Percentiles rank a stretch among this genome's conserved stretches.
phyloP scores from a whole-genome alignment of 169 alveolate genomes.

The Miamiensis avidus region DNA sequence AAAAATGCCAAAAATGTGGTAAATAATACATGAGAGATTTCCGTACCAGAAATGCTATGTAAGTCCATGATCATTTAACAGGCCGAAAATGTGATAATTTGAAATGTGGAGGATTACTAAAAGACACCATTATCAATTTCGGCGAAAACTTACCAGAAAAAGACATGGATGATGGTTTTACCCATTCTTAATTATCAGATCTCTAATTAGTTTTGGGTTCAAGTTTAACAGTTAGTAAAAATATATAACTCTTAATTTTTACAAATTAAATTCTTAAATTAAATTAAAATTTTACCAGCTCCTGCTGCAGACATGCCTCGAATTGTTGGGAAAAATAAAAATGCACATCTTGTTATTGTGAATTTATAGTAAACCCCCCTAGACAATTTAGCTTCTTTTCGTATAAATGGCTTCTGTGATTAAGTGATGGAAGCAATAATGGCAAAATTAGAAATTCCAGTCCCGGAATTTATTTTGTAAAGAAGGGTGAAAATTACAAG shows the following conservation, averaged over 20 bases:
- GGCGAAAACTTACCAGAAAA: conserved; percentile 78
- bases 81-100: conserved; percentile 77
- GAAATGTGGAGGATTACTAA: conserved; percentile 72
- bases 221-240: conserved; percentile 76
- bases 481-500: conserved; percentile 36
- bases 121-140: conserved; percentile 78
- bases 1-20: conserved; percentile 73
- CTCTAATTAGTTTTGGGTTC: conserved; percentile 76
- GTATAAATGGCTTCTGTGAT: conserved; percentile 68
- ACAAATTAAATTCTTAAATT: too few species aligned
- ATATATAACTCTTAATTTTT: too few species aligned
- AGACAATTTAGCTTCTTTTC: conserved; percentile 54
- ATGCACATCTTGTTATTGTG: conserved; percentile 70
- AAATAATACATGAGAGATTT: conserved; percentile 73
- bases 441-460: conserved; percentile 49
- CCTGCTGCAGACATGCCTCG: conserved; percentile 87
- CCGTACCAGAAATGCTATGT: conserved; percentile 75
- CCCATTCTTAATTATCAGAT: conserved; percentile 66
- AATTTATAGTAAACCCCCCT: conserved; percentile 73
- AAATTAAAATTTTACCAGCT: too few species aligned
- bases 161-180: conserved; percentile 58
- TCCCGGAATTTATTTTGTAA: conserved; percentile 55
- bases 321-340: conserved; percentile 46
- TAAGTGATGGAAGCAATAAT: conserved; percentile 62
- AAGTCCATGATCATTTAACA: conserved; percentile 72